Percentiles rank a stretch among this genome's conserved stretches.
Conservation (phyloP, 352 stramenopile genomes). For the Phytophthora pluvialis region DNA sequence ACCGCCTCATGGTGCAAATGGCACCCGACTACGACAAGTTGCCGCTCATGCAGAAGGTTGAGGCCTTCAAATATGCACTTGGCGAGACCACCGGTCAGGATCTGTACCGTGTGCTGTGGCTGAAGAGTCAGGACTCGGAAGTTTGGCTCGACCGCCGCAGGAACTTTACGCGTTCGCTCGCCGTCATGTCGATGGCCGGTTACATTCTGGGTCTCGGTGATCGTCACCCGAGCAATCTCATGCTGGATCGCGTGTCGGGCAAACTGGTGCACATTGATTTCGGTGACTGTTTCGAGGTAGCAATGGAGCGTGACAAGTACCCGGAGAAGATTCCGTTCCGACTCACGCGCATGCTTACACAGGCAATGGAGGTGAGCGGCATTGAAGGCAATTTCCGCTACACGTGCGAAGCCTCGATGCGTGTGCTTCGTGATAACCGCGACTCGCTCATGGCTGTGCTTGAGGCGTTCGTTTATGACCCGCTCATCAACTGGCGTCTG, state of each 20-base stretch:
- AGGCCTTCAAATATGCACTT: slow-evolving; percentile 97
- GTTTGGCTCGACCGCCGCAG: slow-evolving; percentile 99
- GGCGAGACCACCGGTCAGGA: slow-evolving; percentile 97
- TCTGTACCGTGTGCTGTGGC: slow-evolving; percentile 99
- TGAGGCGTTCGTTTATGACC: slow-evolving; percentile 99
- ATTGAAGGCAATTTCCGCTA: slow-evolving; percentile 99
- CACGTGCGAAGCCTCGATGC: slow-evolving; percentile 98
- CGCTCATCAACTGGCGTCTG: slow-evolving; percentile 99
- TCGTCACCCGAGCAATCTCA: slow-evolving; percentile 99
- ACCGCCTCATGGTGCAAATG: slow-evolving; percentile 97
- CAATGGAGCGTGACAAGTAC: slow-evolving; percentile 99
- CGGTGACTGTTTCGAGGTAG: slow-evolving; percentile 99
- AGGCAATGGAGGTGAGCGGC: slow-evolving; percentile 99
- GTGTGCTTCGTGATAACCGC: slow-evolving; percentile 97
- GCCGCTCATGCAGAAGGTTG: slow-evolving; percentile 99
- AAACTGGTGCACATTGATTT: slow-evolving; percentile 99
- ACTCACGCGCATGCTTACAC: slow-evolving; percentile 98
- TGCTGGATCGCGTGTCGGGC: slow-evolving; percentile 99
- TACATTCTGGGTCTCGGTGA: slow-evolving; percentile 99
- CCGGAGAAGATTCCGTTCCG: slow-evolving; percentile 99
- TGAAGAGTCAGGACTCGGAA: slow-evolving; percentile 99
- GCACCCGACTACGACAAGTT: slow-evolving; percentile 98
- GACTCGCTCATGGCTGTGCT: slow-evolving; percentile 99
- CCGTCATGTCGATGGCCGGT: slow-evolving; percentile 99
- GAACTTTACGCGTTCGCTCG: slow-evolving; percentile 98